These are phyloP conservation scores for Paspalum vaginatum DNA, from an alignment of 176 grass and related monocot genomes.

Conservation along the genomic window DNA sequence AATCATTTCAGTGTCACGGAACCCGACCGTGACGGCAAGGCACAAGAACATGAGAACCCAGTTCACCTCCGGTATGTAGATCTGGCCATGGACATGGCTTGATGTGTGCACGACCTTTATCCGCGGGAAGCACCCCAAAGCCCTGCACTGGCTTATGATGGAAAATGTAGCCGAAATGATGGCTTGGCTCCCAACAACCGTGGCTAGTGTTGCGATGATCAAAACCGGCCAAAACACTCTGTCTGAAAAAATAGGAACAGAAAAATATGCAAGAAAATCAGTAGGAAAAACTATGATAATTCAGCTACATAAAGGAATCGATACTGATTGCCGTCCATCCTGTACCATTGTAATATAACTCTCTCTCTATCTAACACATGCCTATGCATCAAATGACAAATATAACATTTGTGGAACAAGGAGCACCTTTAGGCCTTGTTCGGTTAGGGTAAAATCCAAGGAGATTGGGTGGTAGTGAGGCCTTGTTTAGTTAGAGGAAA, in stretches of 20 bases:
- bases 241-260: conserved; percentile 39
- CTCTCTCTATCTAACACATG: too few species aligned
- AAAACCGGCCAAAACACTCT: conserved; percentile 80
- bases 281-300: neutral
- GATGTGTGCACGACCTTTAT: conserved; percentile 88
- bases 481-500: too few species aligned
- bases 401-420: neutral
- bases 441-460: too few species aligned
- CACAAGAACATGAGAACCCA: conserved; percentile 78
- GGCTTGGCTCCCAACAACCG: conserved; percentile 83
- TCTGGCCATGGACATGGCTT: conserved; percentile 76
- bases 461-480: too few species aligned
- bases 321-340: neutral
- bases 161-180: conserved; percentile 92
- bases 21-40: conserved; percentile 69
- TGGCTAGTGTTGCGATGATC: conserved; percentile 80
- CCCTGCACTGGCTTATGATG: conserved; percentile 86
- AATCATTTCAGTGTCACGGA: conserved; percentile 77
- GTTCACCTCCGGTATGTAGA: conserved; percentile 96
- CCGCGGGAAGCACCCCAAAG: conserved; percentile 81
- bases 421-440: neutral
- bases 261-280: neutral
- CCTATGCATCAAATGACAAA: neutral
- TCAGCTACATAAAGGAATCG: neutral
- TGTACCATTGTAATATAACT: neutral